A percentile compares a stretch with the other conserved stretches of the same genome.
phyloP scores from a whole-genome alignment of 352 stramenopile species.

The Halophytophthora batemanensis region DNA sequence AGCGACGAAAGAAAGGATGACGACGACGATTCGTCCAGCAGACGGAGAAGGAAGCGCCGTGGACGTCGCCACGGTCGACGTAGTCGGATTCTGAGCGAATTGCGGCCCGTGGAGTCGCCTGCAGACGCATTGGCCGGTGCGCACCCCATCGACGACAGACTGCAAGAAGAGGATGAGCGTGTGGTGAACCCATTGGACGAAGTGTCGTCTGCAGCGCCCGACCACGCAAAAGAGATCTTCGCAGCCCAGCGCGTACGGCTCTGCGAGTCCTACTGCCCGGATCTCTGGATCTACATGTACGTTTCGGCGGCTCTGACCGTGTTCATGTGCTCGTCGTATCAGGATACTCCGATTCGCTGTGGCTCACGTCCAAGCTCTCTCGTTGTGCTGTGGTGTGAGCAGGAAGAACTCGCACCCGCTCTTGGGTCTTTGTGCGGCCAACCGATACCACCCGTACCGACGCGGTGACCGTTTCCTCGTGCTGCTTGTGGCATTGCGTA shows the following conservation, averaged over 20 bases:
- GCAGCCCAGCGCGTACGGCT: slow-evolving; percentile 47
- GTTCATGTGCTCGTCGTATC: slow-evolving; percentile 1
- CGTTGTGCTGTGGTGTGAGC: slow-evolving; percentile 5
- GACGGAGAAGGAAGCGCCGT: slow-evolving; percentile 8
- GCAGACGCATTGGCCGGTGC: slow-evolving; percentile 13
- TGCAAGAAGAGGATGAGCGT: slow-evolving; percentile 9
- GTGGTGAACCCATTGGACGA: too few relatives aligned
- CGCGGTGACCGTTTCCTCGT: slow-evolving; percentile 45
- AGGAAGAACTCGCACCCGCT: slow-evolving; percentile 61
- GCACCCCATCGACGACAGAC: slow-evolving; percentile 19
- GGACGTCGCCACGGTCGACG: slow-evolving; percentile 17
- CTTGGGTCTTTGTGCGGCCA: slow-evolving; percentile 33
- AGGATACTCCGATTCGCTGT: too few relatives aligned
- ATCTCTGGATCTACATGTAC: slow-evolving; percentile 66
- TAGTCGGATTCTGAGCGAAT: slow-evolving; percentile 34
- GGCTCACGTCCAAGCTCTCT: too few relatives aligned
- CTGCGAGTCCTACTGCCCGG: slow-evolving; percentile 32
- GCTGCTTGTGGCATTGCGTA: slow-evolving; percentile 42
- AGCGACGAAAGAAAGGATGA: slow-evolving; percentile 31
- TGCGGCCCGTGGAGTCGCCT: slow-evolving; percentile 26
- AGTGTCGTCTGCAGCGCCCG: slow-evolving; percentile 17
- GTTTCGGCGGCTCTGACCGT: slow-evolving; percentile 4
- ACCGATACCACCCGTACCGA: slow-evolving; percentile 58
- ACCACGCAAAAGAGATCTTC: slow-evolving; percentile 43
- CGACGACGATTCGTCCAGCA: slow-evolving; percentile 2